Base-by-base conservation (phyloP, 2,329 filamentous ascomycete genomes). In the Trichoderma sp. region DNA sequence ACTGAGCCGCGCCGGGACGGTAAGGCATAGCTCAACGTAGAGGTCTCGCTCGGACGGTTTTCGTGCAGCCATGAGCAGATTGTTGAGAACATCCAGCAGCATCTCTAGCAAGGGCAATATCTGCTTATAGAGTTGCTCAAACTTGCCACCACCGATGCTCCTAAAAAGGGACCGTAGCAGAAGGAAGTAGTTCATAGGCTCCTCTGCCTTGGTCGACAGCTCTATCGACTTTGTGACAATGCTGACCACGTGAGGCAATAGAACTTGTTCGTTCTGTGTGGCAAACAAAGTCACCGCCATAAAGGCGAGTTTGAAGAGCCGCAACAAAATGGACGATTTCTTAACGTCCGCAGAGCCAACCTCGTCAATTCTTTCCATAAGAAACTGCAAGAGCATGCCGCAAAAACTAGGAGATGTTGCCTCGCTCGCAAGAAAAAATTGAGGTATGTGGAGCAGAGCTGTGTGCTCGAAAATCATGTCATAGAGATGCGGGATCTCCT, bases 261-360 rank as follows among this genome's bases (percentile, higher is more conserved):
- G 88, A 3, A 99, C 95, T 82, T 97, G 94, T 84, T 99, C 97
- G 80, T 99, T 99, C 81, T 98, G 95, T 9, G 91, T 89, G 0
- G 95, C 95, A 83, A 99, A 99, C 1, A 99, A 88, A 0, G 97
- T 99, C 53, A 99, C 97, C 0, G 97, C 97, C 97, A 99, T 99
- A 84, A 99, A 99, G 0, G 96, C 97, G 68, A 99, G 86, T 85
- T 99, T 99, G 87, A 98, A 99, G 69, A 99, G 91, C 74, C 97
- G 91, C 68, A 99, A 86, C 41, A 99, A 86, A 65, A 99, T 98
- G 6, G 95, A 96, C 0, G 97, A 96, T 84, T 96, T 97, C 82
- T 94, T 95, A 71, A 97, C 92, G 83, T 99, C 95, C 8, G 93
- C 92, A 0, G 95, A 97, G 27, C 97, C 97, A 60, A 99, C 95